Conservation (phyloP, 2,329 filamentous ascomycete genomes). For the Leptoxyphium fumago region DNA sequence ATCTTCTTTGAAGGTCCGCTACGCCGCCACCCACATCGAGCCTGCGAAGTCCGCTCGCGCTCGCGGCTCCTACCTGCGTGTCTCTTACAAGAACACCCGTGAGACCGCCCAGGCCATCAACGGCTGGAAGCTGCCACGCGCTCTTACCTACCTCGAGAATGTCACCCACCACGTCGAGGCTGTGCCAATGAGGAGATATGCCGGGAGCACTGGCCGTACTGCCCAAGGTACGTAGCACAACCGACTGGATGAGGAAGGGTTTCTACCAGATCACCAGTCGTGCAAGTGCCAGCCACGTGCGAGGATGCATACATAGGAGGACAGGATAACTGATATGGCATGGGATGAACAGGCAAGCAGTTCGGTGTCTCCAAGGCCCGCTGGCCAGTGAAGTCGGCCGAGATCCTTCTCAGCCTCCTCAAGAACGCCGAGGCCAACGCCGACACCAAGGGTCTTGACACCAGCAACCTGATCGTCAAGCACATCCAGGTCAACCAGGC, state of each 20-base stretch:
- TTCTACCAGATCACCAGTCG: not conserved
- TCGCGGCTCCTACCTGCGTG: conserved; percentile 96
- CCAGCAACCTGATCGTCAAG: conserved; percentile 94
- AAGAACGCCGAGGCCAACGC: conserved; percentile 97
- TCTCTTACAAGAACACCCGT: conserved; percentile 99
- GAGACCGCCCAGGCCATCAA: conserved; percentile 99
- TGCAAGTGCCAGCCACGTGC: conserved; percentile 15
- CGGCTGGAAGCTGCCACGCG: conserved; percentile 94
- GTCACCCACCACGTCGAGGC: conserved; percentile 95
- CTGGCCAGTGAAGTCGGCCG: conserved; percentile 98
- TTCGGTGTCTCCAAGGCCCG: conserved; percentile 96
- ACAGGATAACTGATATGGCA: conserved; percentile 13
- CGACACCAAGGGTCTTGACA: conserved; percentile 94
- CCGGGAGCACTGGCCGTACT: conserved; percentile 85
- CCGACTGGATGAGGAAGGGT: conserved; percentile 1
- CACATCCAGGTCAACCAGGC: conserved; percentile 99
- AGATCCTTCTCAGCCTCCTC: conserved; percentile 93
- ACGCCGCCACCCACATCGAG: conserved; percentile 81
- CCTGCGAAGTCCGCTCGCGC: conserved; percentile 90
- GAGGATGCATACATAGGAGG: conserved; percentile 20
- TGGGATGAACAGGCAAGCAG: conserved; percentile 64
- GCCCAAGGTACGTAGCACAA: conserved; percentile 72
- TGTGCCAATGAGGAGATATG: conserved; percentile 95
- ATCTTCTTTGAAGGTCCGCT: conserved; percentile 56
- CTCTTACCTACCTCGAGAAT: conserved; percentile 94